phyloP scores from a whole-genome alignment of 2,329 filamentous ascomycete species.

The Chaetomium globosum region DNA sequence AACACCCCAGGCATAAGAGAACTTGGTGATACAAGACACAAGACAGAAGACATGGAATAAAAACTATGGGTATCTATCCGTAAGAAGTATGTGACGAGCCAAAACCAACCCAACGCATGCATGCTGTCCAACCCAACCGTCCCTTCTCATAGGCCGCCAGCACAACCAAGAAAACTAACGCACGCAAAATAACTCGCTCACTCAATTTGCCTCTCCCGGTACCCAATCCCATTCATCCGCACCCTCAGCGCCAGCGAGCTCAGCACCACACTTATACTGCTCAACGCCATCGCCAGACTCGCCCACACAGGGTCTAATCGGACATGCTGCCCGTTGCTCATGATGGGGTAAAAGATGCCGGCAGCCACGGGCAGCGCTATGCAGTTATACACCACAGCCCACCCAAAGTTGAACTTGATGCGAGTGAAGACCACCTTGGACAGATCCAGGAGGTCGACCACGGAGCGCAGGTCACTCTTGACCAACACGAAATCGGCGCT shows the following conservation, averaged over 20 bases:
- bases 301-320: slow-evolving; percentile 81
- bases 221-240: slow-evolving; percentile 36
- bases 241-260: slow-evolving; percentile 73
- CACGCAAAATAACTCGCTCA: slow-evolving; percentile 14
- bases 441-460: slow-evolving; percentile 74
- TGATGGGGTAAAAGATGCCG: slow-evolving; percentile 69
- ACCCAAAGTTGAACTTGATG: slow-evolving; percentile 82
- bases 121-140: not conserved
- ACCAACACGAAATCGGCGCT: slow-evolving; percentile 82
- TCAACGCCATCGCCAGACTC: slow-evolving; percentile 86
- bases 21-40: not conserved
- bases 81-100: not conserved
- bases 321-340: slow-evolving; percentile 56
- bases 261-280: slow-evolving; percentile 83
- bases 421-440: slow-evolving; percentile 72
- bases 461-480: slow-evolving; percentile 63
- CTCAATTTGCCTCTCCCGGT: slow-evolving; percentile 43
- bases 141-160: not conserved
- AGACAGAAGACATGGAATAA: not conserved
- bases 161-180: slow-evolving; percentile 2
- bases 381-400: slow-evolving; percentile 82
- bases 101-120: not conserved
- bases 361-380: slow-evolving; percentile 79
- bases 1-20: not conserved
- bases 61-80: slow-evolving; percentile 5